phyloP scores from a whole-genome alignment of 2,329 filamentous ascomycete genomes.

The Lachnellula suecica region DNA sequence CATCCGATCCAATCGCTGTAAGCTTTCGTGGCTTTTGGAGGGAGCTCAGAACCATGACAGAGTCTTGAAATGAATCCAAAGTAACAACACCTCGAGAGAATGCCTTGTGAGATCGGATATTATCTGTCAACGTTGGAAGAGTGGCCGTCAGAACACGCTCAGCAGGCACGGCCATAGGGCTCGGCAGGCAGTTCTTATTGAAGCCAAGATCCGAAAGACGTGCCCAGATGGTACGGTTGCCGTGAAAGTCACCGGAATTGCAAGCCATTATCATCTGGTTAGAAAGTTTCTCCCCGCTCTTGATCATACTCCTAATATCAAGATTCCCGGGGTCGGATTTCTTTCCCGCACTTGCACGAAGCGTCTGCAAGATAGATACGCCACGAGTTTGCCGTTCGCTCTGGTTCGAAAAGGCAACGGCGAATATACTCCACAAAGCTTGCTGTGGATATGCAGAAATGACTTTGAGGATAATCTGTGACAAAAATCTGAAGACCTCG shows the following conservation, averaged over 20 bases:
- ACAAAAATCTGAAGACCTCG: constrained; percentile 74
- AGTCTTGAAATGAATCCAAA: constrained; percentile 77
- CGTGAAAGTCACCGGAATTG: constrained; percentile 71
- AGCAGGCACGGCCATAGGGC: constrained; percentile 82
- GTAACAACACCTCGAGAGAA: constrained; percentile 86
- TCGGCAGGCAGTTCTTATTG: constrained; percentile 77
- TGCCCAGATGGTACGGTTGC: constrained; percentile 69
- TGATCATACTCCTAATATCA: constrained; percentile 71
- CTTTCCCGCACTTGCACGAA: constrained; percentile 44
- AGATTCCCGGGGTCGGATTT: constrained; percentile 50
- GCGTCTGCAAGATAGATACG: constrained; percentile 48
- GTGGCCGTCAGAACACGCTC: constrained; percentile 82
- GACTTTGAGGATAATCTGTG: constrained; percentile 82
- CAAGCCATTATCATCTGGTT: constrained; percentile 80
- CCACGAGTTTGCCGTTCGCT: constrained; percentile 62
- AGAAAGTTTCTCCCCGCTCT: constrained; percentile 77
- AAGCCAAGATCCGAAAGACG: constrained; percentile 81
- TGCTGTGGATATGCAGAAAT: constrained; percentile 85
- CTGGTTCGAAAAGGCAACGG: constrained; percentile 79
- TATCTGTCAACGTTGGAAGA: constrained; percentile 72
- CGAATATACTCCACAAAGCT: constrained; percentile 86
- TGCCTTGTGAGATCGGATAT: constrained; percentile 74
- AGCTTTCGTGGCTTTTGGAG: constrained; percentile 90
- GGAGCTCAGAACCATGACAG: constrained; percentile 86
- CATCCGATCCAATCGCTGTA: constrained; percentile 84